Evolutionary conservation across 2,329 filamentous ascomycete species (phyloP).

Genomic region (Colletotrichum siamense): DNA sequence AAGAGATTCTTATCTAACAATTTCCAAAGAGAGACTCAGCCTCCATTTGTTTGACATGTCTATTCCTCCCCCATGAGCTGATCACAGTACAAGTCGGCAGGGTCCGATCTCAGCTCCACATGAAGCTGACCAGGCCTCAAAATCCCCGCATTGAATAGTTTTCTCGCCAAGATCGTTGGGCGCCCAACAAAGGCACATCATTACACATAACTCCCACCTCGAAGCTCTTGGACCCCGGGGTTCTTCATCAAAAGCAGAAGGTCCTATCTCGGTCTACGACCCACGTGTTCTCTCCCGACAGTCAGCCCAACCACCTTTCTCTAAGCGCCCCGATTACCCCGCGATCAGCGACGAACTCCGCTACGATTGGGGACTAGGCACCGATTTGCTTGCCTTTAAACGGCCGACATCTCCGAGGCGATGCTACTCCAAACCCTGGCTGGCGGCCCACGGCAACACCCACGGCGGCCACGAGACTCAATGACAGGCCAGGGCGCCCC

Average conservation of each 20-base stretch:
- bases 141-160: neutral
- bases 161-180: neutral
- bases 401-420: neutral
- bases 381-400: slow-evolving; percentile 5
- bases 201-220: neutral
- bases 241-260: slow-evolving; percentile 5
- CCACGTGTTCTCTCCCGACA: slow-evolving; percentile 1
- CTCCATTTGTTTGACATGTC: neutral
- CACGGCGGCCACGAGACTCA: neutral
- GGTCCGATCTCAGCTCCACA: neutral
- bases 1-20: neutral
- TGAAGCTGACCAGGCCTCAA: neutral
- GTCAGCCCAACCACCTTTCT: neutral
- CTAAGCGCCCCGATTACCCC: slow-evolving; percentile 1
- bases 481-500: neutral
- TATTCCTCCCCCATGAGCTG: neutral
- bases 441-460: neutral
- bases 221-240: neutral
- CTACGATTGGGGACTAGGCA: neutral
- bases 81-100: neutral
- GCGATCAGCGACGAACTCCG: neutral
- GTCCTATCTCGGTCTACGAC: neutral
- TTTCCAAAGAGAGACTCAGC: neutral
- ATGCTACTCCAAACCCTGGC: neutral
- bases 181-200: neutral